Conservation (phyloP, 1,139 yeast genomes). For the Scheffersomyces segobiensis region DNA sequence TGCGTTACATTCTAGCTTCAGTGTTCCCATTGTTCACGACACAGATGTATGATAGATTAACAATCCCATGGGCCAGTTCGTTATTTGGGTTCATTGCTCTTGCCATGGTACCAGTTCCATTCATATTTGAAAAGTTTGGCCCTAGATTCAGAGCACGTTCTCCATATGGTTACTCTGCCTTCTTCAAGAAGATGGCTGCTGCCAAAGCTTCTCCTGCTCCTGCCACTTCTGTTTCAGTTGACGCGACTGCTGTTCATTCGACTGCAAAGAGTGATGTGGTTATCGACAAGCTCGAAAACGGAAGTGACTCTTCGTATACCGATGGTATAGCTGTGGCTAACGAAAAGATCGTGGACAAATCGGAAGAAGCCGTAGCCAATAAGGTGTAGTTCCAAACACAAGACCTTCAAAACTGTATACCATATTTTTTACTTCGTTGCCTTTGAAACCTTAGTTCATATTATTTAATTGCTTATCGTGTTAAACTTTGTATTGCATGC, state of each 20-base stretch:
- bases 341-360: background rate
- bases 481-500: background rate
- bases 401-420: background rate
- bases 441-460: background rate
- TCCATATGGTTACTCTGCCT: slow-evolving; percentile 52
- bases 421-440: background rate
- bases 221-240: slow-evolving; percentile 2
- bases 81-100: slow-evolving; percentile 25
- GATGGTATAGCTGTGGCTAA: background rate
- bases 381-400: slow-evolving; percentile 3
- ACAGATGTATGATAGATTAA: slow-evolving; percentile 42
- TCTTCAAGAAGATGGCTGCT: slow-evolving; percentile 30
- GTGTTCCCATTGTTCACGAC: slow-evolving; percentile 48
- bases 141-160: slow-evolving; percentile 19
- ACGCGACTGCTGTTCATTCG: background rate
- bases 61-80: slow-evolving; percentile 30
- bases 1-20: slow-evolving; percentile 69
- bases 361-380: slow-evolving; percentile 6
- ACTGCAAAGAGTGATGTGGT: background rate
- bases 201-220: slow-evolving; percentile 21
- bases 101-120: slow-evolving; percentile 28
- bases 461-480: background rate
- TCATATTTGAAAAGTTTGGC: slow-evolving; percentile 20
- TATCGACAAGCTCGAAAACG: background rate
- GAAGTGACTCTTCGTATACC: background rate